Percentiles rank a stretch among this genome's conserved stretches.
Conservation (phyloP, 305 asterid genomes). For the Rubia peregrina region DNA sequence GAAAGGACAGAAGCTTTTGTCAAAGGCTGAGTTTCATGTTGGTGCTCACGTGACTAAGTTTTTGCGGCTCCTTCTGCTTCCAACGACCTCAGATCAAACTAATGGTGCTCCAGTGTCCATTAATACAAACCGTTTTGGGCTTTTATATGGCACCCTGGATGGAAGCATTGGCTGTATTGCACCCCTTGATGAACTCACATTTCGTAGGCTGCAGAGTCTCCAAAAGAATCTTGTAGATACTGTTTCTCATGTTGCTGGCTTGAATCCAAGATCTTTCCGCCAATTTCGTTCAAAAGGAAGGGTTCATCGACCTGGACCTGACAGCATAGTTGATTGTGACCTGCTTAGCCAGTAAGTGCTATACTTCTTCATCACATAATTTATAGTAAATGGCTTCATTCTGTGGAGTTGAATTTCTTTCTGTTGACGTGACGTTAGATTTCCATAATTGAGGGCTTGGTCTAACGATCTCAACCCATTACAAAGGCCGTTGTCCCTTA, state of each 20-base stretch:
- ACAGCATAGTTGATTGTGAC: constrained; percentile 85
- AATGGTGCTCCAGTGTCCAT: constrained; percentile 51
- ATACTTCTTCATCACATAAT: not conserved
- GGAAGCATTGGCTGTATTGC: constrained; percentile 95
- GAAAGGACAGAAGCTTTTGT: constrained; percentile 94
- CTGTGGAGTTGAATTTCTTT: no score
- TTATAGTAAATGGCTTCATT: no score
- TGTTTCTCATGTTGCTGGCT: constrained; percentile 82
- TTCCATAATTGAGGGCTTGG: no score
- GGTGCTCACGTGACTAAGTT: constrained; percentile 89
- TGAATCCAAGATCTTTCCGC: constrained; percentile 85
- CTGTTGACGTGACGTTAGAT: no score
- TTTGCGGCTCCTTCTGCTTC: constrained; percentile 80
- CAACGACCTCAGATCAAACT: constrained; percentile 58
- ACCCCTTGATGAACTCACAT: constrained; percentile 89
- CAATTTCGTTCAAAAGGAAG: constrained; percentile 79
- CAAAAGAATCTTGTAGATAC: constrained; percentile 90
- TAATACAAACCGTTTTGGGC: constrained; percentile 85
- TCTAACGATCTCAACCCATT: no score
- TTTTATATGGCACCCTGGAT: constrained; percentile 82
- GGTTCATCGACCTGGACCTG: constrained; percentile 98
- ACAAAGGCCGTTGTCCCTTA: no score
- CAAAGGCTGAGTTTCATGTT: constrained; percentile 92
- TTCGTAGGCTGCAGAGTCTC: constrained; percentile 90
- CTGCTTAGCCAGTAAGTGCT: constrained; percentile 75